These are phyloP conservation scores for Rhizoclosmatium globosum DNA, from an alignment of 192 early-diverging fungal species.

Conservation along the genomic window DNA sequence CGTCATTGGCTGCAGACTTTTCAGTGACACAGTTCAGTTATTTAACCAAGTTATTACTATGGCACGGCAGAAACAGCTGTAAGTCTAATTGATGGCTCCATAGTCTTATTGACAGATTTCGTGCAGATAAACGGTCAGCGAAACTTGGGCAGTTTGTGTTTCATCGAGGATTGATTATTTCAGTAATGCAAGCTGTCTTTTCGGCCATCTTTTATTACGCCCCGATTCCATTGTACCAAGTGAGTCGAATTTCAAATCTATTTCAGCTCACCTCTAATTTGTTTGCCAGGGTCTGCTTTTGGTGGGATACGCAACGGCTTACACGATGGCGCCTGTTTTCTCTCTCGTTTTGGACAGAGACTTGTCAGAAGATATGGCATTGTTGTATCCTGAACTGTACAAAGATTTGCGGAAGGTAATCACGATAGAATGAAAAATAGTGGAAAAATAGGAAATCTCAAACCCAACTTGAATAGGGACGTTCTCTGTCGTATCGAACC, in stretches of 20 bases:
- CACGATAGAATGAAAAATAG: neutral
- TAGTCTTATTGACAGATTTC: neutral
- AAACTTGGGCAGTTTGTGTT: conserved; percentile 97
- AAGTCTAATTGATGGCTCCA: conserved; percentile 63
- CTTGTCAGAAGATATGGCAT: conserved; percentile 86
- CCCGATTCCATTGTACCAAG: conserved; percentile 93
- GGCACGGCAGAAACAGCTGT: conserved; percentile 96
- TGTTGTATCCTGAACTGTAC: conserved; percentile 93
- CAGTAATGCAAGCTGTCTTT: conserved; percentile 97
- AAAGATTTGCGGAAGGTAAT: conserved; percentile 87
- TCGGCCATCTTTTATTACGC: conserved; percentile 97
- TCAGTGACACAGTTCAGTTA: conserved; percentile 89
- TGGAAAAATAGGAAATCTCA: too few species aligned
- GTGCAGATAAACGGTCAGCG: conserved; percentile 77
- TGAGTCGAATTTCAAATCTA: neutral
- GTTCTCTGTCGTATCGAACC: conserved; percentile 89
- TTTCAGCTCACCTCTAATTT: neutral
- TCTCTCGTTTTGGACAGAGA: conserved; percentile 93
- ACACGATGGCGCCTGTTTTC: conserved; percentile 97
- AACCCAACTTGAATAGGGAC: conserved; percentile 59
- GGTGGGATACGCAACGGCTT: conserved; percentile 94
- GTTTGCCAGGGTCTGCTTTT: conserved; percentile 55
- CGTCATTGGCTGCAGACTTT: conserved; percentile 93
- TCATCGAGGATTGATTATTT: conserved; percentile 96
- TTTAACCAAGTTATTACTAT: conserved; percentile 85